Evolutionary conservation across 306 rosid species (phyloP), one percentile per base, ranked within the genome.

Genomic region (Gynostemma pentaphyllum): DNA sequence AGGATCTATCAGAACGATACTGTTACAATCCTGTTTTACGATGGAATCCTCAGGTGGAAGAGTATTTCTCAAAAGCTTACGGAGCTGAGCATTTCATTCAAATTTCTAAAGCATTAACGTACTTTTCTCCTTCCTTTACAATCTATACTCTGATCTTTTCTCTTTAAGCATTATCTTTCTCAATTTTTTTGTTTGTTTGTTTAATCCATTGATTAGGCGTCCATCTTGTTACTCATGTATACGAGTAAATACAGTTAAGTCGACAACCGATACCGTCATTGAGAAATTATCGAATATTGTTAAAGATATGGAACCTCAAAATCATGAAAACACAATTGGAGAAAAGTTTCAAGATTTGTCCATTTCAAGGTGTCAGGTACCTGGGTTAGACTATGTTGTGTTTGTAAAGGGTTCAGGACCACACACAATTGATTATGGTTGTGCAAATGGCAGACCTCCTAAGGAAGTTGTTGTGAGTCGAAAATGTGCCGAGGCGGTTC

Each of bases 401-500:
- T 82, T 88, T 74, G 90, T 81, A 49, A 68, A 67, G 86, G 98
- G 98, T 60, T 86, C 98, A 2, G 98, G 94, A 40, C 96, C 96
- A 2, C 92, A 81, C 60, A 14, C 62, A 22, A 75, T 92, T 70
- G 81, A 81, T 72, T 92, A 92, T 45, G 86, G 78, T 24, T 62
- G 62, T 79, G 80, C 16, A 26, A 74, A 62, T 78, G 75, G 79
- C 39, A 74, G 57, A 69, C 79, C 84, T 71, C 87, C 90, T 3
- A 92, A 92, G 70, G 98, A 88, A 79, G 75, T 92, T 18, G 79
- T 86, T 66, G 96, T 92, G 62, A 92, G 95, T 60, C 76, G 98
- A 69, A 92, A 92, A 65, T 92, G 98, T 68, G 96, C 95, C 11
- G 96, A 92, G 81, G 98, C 96, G 0, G 98, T 92, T 82, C 96